Conservation (phyloP, 164 flowering plant species). For the Stephania cephalantha region DNA sequence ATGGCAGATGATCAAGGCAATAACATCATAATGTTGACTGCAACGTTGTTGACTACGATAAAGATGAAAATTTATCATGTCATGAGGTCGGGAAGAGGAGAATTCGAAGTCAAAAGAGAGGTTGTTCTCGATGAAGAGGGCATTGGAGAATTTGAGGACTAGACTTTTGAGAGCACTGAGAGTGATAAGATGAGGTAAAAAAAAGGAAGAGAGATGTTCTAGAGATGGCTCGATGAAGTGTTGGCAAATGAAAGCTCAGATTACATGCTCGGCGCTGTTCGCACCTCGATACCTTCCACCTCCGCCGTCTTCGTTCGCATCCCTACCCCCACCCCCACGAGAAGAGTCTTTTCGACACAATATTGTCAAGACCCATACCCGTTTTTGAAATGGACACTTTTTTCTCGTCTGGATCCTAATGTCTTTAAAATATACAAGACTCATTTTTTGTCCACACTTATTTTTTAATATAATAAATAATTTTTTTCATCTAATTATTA, state of each 20-base stretch:
- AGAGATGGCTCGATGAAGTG: neutral
- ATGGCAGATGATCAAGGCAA: neutral
- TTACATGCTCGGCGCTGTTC: too few species aligned
- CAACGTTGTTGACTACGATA: neutral
- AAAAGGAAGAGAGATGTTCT: neutral
- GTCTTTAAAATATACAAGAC: too few species aligned
- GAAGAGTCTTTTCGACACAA: too few species aligned
- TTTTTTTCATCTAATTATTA: too few species aligned
- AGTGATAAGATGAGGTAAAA: neutral
- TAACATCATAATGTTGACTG: neutral
- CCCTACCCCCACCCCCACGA: too few species aligned
- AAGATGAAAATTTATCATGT: neutral
- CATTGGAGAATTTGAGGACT: slow-evolving; percentile 2
- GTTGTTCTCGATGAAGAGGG: slow-evolving; percentile 8
- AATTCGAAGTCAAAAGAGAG: slow-evolving; percentile 6
- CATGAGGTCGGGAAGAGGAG: slow-evolving; percentile 6
- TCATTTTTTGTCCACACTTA: too few species aligned
- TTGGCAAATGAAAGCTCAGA: neutral
- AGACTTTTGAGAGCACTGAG: neutral
- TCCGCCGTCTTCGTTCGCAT: too few species aligned
- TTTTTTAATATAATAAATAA: too few species aligned
- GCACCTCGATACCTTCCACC: too few species aligned
- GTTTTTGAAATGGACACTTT: too few species aligned
- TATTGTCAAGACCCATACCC: too few species aligned
- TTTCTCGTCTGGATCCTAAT: too few species aligned